Evolutionary conservation across 208 protist species (phyloP), one percentile per base, ranked within the genome.

Genomic region (Acanthamoeba castellanii): DNA sequence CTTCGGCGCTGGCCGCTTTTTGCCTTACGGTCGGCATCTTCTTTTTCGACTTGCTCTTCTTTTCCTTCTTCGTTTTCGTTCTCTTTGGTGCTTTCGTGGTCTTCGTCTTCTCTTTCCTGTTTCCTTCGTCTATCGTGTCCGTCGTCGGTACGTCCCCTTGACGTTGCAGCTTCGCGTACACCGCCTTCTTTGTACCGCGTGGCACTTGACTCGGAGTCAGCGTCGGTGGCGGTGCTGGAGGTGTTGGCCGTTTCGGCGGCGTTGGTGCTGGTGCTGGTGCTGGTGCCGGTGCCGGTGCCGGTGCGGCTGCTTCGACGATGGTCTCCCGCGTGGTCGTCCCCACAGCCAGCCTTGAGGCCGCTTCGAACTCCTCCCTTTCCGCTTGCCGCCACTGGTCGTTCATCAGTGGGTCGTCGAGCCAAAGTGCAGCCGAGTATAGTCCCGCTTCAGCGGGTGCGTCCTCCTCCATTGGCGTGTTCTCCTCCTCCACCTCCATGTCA

Each of bases 321-420:
- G 50, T 55, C 50, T 55, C 50, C 14, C 16, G 14, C 4, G 50
- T 3, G 50, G 14, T 55, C 16, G 50, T 18, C 16, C 14, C n/a
- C 9, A 34, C 9, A 6, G 18, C 64, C 64, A 16, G n/a, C 22
- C 6, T 8, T 72, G n/a, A 1, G 64, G 14, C 34, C 4, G 9
- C n/a, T 14, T 30, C 64, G 8, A 30, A 16, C 5, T 34, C n/a
- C 64, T 18, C 18, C n/a, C 20, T 6, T 34, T 82, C 45, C 34
- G 20, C 27, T 42, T 52, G n/a, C 16, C 45, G 42, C 78, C 78
- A 87, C 20, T 5, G 47, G 8, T 57, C 47, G 22, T 11, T 27
- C 16, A 87, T 45, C 1, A 87, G 78, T 7, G 78, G 78, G 8
- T 87, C 78, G 22, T 87, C 78, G n/a, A 87, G 27, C 78, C 78